Base-by-base conservation (phyloP, 2,329 filamentous ascomycete species). In the Berkeleyomyces rouxiae region DNA sequence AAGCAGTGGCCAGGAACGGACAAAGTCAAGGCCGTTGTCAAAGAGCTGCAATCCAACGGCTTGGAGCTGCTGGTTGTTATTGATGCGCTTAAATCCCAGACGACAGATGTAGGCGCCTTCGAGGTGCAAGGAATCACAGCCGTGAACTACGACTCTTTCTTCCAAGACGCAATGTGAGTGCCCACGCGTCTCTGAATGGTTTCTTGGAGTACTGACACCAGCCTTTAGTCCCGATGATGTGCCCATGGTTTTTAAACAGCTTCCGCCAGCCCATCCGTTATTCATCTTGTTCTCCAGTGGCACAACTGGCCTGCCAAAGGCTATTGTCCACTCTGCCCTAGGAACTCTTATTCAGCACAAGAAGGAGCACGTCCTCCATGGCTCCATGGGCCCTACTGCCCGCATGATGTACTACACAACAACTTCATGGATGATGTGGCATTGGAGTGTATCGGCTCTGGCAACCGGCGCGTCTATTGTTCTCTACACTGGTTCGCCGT, bases 341-440 rank as follows among this genome's bases (percentile, higher is more conserved):
- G 93, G 93, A 5, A 96, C 92, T 0, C 77, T 99, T 5, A 80
- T 97, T 59, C 92, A 97, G 72, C 93, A 97, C 76, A 97, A 97
- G 74, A 99, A 99, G 72, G 93, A 97, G 71, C 91, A 95, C 70
- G 80, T 86, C 57, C 78, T 97, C 2, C 92, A 97, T 71, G 88
- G 87, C 71, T 90, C 90, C 31, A 83, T 99, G 66, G 78, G 80
- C 7, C 80, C 85, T 0, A 76, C 78, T 1, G 88, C 90, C 49
- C 81, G 86, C 23, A 79, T 96, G 70, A 88, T 96, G 72, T 96
- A 96, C 76, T 96, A 91, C 75, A 96, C 90, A 0, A 96, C 91
- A 3, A 90, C 87, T 9, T 95, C 90, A 0, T 96, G 91, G 93
- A 97, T 99, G 91, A 97, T 97, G 92, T 96, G 91, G 90, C 92